Evolutionary conservation across 2,329 filamentous ascomycete species (phyloP), one percentile per base, ranked within the genome.

Genomic region (Xylaria sp.): DNA sequence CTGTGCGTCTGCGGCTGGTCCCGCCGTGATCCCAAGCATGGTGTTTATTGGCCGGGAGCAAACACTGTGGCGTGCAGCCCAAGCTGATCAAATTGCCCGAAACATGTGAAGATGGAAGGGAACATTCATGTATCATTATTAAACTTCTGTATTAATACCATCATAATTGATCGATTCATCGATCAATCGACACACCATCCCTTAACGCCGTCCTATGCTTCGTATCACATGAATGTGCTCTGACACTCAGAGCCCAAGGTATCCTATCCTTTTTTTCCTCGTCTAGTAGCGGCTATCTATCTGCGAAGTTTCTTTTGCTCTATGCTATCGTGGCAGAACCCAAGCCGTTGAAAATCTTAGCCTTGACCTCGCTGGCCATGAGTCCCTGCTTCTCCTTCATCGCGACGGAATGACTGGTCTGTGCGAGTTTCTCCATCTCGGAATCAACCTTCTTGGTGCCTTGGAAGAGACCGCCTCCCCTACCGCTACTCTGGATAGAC

Each of bases 371-470:
- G 12, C 74, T 72, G 0, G 76, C 75, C 72, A 76, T 74, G 41
- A 78, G 73, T 1, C 77, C 78, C 67, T 78, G 77, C 69, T 74
- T 75, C 65, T 79, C 78, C 60, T 79, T 78, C 70, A 77, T 77
- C 3, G 74, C 69, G 18, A 80, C 72, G 0, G 76, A 75, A 60
- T 75, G 73, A 66, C 77, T 78, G 10, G 77, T 70, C 57, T 73
- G 74, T 2, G 69, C 73, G 8, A 78, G 56, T 64, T 75, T 78
- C 36, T 76, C 75, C 36, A 79, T 68, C 59, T 78, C 76, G 13
- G 56, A 23, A 20, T 77, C 76, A 4, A 72, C 7, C 23, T 60
- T 63, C 62, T 58, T 71, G 3, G 36, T 28, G 2, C 56, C 43
- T 36, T 67, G 68, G 60, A 61, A 61, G 12, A 71, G 32, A 23